Evolutionary conservation across 2,329 filamentous ascomycete genomes (phyloP).

Genomic region (Aspergillus ochraceus): DNA sequence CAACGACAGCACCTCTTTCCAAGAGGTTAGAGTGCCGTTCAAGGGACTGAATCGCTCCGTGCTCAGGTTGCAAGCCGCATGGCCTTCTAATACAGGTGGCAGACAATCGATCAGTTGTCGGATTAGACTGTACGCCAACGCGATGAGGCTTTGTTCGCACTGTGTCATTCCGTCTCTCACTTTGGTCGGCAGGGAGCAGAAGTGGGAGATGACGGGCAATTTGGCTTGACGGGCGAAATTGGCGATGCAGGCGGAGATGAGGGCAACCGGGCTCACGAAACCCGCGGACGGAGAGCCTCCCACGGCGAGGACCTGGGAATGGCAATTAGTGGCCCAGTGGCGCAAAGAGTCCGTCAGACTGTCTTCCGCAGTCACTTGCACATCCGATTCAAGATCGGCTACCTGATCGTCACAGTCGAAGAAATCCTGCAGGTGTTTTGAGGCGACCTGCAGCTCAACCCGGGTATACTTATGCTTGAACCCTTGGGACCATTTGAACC

Average conservation of each 20-base stretch:
- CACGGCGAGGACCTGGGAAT: constrained; percentile 35
- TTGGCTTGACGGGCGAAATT: constrained; percentile 29
- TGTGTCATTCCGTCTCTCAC: constrained; percentile 22
- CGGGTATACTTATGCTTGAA: constrained; percentile 36
- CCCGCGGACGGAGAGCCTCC: constrained; percentile 28
- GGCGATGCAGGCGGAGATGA: constrained; percentile 37
- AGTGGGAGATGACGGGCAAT: constrained; percentile 39
- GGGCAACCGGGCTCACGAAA: constrained; percentile 28
- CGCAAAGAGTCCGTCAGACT: constrained; percentile 30
- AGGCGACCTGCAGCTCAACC: constrained; percentile 34
- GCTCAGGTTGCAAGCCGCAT: constrained; percentile 35
- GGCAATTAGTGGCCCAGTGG: constrained; percentile 34
- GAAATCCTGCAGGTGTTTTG: constrained; percentile 36
- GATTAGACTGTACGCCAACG: constrained; percentile 40
- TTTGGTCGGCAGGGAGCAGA: constrained; percentile 31
- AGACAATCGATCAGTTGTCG: constrained; percentile 39
- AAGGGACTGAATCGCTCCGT: constrained; percentile 35
- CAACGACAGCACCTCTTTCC: constrained; percentile 38
- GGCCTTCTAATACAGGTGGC: constrained; percentile 37
- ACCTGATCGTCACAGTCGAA: constrained; percentile 39
- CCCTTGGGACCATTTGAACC: constrained; percentile 30
- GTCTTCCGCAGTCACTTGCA: constrained; percentile 28
- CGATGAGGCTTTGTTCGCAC: constrained; percentile 34
- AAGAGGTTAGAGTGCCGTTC: constrained; percentile 35
- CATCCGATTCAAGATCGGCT: constrained; percentile 27